A percentile compares a stretch with the other conserved stretches of the same genome.
phyloP scores from a whole-genome alignment of 179 eudicot species.

The Spergularia azorica region DNA sequence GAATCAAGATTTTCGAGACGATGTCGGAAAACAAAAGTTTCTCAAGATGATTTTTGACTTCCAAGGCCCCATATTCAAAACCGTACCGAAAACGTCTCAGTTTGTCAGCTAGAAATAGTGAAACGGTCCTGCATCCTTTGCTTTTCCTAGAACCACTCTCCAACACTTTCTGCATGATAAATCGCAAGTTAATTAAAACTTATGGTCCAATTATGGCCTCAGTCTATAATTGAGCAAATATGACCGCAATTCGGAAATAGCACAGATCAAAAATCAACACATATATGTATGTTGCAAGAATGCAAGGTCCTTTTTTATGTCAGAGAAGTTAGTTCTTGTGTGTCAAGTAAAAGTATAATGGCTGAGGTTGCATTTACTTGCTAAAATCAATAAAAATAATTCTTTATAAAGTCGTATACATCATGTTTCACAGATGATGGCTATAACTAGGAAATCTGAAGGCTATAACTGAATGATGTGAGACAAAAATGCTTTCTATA shows the following conservation, averaged over 20 bases:
- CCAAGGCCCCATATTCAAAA: conserved; percentile 85
- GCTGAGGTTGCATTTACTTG: too few relatives aligned
- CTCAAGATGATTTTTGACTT: conserved; percentile 80
- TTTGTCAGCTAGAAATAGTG: conserved; percentile 69
- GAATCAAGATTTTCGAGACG: conserved; percentile 63
- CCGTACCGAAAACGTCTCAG: conserved; percentile 64
- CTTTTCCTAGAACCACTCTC: conserved; percentile 78
- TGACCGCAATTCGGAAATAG: not conserved
- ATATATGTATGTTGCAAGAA: not conserved
- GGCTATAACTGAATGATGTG: too few relatives aligned
- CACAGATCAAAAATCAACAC: not conserved
- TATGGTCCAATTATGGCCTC: not conserved
- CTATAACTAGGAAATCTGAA: too few relatives aligned
- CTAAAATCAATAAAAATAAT: too few relatives aligned
- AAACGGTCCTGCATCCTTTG: conserved; percentile 57
- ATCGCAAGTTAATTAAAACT: conserved; percentile 11
- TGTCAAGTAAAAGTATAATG: not conserved
- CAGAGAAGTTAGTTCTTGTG: not conserved
- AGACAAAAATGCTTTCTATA: not conserved
- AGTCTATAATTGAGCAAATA: not conserved
- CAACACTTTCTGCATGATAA: conserved; percentile 64
- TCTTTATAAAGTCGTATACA: too few relatives aligned
- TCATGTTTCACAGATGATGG: too few relatives aligned
- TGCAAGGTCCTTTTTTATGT: not conserved
- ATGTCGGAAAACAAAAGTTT: conserved; percentile 62